Evolutionary conservation across 805 yeast species (phyloP).

Genomic region (Saccharomyces kudriavzevii): DNA sequence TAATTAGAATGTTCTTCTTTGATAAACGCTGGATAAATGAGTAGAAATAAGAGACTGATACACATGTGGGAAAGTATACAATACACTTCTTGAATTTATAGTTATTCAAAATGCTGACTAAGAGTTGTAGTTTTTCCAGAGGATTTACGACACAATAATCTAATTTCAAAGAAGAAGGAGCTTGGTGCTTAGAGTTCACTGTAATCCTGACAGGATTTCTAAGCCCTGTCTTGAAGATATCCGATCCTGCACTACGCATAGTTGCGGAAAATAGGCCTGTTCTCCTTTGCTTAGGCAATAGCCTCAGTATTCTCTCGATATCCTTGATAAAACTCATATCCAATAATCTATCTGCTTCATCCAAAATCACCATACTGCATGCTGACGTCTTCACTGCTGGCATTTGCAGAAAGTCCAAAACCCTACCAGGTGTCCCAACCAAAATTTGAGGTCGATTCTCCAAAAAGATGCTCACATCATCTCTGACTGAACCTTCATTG

Average conservation of each 20-base stretch:
- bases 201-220: slow-evolving; percentile 84
- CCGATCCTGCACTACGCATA: slow-evolving; percentile 68
- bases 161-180: slow-evolving; percentile 59
- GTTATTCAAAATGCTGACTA: slow-evolving; percentile 46
- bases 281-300: slow-evolving; percentile 83
- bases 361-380: slow-evolving; percentile 70
- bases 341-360: slow-evolving; percentile 86
- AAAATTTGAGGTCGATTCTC: slow-evolving; percentile 59
- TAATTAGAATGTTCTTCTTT: slow-evolving; percentile 15
- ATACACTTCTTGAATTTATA: slow-evolving; percentile 69
- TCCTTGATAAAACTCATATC: slow-evolving; percentile 70
- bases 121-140: slow-evolving; percentile 48
- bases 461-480: slow-evolving; percentile 57
- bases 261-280: slow-evolving; percentile 95
- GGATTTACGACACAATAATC: slow-evolving; percentile 55
- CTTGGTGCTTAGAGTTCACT: slow-evolving; percentile 49
- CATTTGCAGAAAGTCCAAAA: slow-evolving; percentile 57
- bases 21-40: slow-evolving; percentile 40
- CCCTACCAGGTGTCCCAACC: slow-evolving; percentile 89
- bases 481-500: slow-evolving; percentile 52
- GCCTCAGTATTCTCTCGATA: slow-evolving; percentile 54
- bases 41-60: slow-evolving; percentile 71
- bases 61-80: slow-evolving; percentile 89
- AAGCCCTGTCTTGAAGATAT: slow-evolving; percentile 80
- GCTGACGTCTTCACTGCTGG: slow-evolving; percentile 53